Evolutionary conservation across 441 rosid species (phyloP).

Genomic region (Francoa sonchifolia): DNA sequence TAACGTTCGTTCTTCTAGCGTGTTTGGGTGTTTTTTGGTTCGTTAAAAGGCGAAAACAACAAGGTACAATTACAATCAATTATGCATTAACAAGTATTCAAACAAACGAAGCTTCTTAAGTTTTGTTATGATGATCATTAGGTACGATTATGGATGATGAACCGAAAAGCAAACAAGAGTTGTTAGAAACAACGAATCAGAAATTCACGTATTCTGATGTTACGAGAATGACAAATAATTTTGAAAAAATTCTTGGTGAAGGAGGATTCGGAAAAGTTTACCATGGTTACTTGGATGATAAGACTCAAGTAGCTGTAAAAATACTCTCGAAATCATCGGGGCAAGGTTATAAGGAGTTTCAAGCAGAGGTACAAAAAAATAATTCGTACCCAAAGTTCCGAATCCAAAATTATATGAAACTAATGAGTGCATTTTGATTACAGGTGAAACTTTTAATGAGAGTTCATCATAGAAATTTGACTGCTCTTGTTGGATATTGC

Average conservation of each 20-base stretch:
- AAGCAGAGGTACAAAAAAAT: conserved; percentile 4
- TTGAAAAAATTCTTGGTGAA: conserved; percentile 1
- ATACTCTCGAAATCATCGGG: conserved; percentile 5
- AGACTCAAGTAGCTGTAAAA: conserved; percentile 4
- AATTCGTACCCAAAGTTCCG: not conserved
- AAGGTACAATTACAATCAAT: too few species aligned
- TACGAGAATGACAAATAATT: not conserved
- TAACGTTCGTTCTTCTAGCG: too few species aligned
- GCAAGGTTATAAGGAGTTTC: conserved; percentile 5
- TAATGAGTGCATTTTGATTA: not conserved
- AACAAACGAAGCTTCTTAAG: not conserved
- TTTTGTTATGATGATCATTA: not conserved
- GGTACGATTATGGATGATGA: not conserved
- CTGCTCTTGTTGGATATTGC: conserved; percentile 5
- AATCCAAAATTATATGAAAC: not conserved
- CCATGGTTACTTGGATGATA: conserved; percentile 2
- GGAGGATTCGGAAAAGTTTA: conserved; percentile 9
- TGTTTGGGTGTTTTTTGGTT: too few species aligned
- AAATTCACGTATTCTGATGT: conserved; percentile 1
- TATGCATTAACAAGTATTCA: not conserved
- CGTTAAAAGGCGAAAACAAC: too few species aligned
- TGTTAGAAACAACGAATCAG: not conserved
- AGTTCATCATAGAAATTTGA: conserved; percentile 6
- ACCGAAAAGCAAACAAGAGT: not conserved
- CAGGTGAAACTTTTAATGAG: conserved; percentile 6